Conservation (phyloP, 169 alveolate genomes). For the Eimeria acervulina region DNA sequence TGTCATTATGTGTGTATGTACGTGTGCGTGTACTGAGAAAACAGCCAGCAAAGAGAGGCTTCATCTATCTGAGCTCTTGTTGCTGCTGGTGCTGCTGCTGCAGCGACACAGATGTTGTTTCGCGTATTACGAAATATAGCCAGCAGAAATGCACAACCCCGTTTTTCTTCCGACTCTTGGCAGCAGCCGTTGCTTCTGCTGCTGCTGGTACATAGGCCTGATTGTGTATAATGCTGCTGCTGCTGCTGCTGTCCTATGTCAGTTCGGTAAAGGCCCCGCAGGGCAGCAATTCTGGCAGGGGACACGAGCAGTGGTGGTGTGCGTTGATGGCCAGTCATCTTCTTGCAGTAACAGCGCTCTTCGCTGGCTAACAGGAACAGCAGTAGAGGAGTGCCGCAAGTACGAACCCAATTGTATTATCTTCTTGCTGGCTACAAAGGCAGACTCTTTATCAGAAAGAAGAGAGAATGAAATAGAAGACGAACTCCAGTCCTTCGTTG, state of each 20-base stretch:
- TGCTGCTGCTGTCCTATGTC: not conserved
- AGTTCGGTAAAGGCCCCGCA: conserved; percentile 4
- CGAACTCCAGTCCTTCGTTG: conserved; percentile 39
- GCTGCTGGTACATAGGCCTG: not conserved
- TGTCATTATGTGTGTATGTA: too few species aligned
- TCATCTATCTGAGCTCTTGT: not conserved
- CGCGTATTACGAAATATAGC: too few species aligned
- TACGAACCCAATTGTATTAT: not conserved
- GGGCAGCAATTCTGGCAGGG: conserved; percentile 43
- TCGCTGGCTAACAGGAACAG: not conserved
- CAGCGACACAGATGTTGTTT: not conserved
- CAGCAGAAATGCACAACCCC: too few species aligned
- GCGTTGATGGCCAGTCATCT: conserved; percentile 40
- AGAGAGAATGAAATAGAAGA: not conserved
- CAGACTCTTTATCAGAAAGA: conserved; percentile 8
- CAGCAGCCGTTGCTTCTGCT: not conserved
- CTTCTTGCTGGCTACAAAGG: not conserved
- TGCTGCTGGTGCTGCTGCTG: conserved; percentile 27
- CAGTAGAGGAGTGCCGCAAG: conserved; percentile 3
- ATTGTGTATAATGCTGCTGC: not conserved
- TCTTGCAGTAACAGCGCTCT: not conserved
- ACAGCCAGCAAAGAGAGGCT: not conserved
- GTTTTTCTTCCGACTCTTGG: not conserved
- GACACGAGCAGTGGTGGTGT: conserved; percentile 33
- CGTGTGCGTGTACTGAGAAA: too few species aligned